Evolutionary conservation across 2,329 filamentous ascomycete species (phyloP), one percentile per base, ranked within the genome.

Genomic region (Aspergillus nomiae): DNA sequence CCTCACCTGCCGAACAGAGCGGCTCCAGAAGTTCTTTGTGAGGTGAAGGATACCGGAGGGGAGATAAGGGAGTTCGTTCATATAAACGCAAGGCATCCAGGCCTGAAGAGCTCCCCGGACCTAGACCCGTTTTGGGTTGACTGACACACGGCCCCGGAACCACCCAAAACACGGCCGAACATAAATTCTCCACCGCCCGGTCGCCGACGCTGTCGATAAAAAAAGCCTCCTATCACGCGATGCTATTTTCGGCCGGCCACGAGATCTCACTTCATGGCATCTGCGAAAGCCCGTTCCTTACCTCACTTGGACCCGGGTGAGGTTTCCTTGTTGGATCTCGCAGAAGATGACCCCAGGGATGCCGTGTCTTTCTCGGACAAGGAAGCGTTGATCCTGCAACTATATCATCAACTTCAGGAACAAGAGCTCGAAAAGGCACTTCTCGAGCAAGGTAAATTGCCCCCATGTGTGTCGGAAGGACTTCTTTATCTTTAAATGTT

Each of bases 341-440:
- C 82, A 54, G 74, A 79, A 67, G 78, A 83, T 67, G 76, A 77
- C 48, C 71, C 78, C 59, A 77, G 68, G 63, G 81, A 84, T 76
- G 77, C 78, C 63, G 81, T 88, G 43, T 81, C 84, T 9, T 81
- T 94, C 50, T 91, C 89, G 1, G 83, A 87, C 41, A 83, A 86
- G 63, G 92, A 96, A 77, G 80, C 84, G 70, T 83, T 84, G 66
- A 84, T 90, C 32, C 81, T 95, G 41, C 84, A 87, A 46, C 84
- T 94, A 56, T 91, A 92, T 77, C 89, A 93, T 74, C 85, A 85
- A 67, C 80, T 92, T 30, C 87, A 90, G 71, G 87, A 91, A 74
- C 82, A 94, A 51, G 86, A 89, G 70, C 80, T 94, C 26, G 89
- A 95, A 78, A 86, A 89, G 60, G 89, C 89, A 43, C 82, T 95